These are phyloP conservation scores for Tylopilus sp. DNA, from an alignment of 768 basidiomycete genomes.

Conservation along the genomic window DNA sequence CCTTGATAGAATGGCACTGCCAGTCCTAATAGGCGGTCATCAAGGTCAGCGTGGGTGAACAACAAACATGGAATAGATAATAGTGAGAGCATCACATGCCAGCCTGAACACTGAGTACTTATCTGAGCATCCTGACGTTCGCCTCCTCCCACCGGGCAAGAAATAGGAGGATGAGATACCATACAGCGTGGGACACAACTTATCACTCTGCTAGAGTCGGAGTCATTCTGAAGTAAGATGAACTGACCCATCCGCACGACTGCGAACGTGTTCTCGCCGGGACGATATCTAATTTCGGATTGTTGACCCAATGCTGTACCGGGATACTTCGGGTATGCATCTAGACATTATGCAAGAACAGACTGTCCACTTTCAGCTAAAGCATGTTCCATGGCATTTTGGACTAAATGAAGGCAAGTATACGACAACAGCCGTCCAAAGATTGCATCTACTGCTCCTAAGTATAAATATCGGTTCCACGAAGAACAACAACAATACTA, in stretches of 20 bases:
- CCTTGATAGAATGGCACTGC: too few relatives aligned
- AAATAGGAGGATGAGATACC: background rate
- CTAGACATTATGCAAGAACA: background rate
- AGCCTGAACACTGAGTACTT: background rate
- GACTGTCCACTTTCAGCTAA: background rate
- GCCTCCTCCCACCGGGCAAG: background rate
- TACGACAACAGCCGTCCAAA: conserved; percentile 18
- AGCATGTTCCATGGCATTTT: conserved; percentile 6
- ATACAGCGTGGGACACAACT: too few relatives aligned
- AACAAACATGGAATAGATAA: background rate
- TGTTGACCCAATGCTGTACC: background rate
- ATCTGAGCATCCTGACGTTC: too few relatives aligned
- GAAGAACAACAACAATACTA: background rate
- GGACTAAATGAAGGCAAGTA: conserved; percentile 19
- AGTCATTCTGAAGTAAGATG: background rate
- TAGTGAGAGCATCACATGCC: background rate
- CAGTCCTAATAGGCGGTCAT: too few relatives aligned
- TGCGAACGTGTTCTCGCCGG: background rate
- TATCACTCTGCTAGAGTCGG: too few relatives aligned
- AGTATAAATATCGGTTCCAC: conserved; percentile 1
- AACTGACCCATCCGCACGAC: background rate
- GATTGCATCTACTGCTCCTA: conserved; percentile 25
- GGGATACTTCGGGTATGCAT: background rate
- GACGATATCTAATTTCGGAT: background rate
- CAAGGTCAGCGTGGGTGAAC: too few relatives aligned